Evolutionary conservation across 192 early-diverging fungal genomes (phyloP).

Genomic region (Backusella luteola): DNA sequence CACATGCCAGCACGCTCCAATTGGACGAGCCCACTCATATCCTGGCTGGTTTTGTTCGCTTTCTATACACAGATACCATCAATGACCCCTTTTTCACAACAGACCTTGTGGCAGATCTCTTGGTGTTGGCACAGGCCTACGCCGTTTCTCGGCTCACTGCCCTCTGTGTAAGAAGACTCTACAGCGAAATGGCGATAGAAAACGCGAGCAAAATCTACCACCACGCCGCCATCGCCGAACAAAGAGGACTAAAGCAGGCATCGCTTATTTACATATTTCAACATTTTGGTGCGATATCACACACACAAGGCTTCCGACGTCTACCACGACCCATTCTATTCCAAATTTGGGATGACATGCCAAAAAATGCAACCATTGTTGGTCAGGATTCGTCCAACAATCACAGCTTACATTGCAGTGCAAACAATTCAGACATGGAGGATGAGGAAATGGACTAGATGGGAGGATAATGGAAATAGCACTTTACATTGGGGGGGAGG

Average conservation of each 20-base stretch:
- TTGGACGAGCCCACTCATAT: conserved; percentile 54
- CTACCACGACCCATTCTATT: conserved; percentile 51
- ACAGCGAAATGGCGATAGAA: conserved; percentile 48
- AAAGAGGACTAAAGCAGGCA: conserved; percentile 49
- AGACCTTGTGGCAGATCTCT: conserved; percentile 48
- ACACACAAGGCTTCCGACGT: conserved; percentile 51
- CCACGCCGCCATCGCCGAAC: conserved; percentile 47
- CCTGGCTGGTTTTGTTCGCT: conserved; percentile 53
- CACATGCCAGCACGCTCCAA: conserved; percentile 33
- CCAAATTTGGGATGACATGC: conserved; percentile 61
- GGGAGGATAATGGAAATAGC: background rate
- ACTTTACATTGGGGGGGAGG: no score
- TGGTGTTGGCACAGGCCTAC: conserved; percentile 63
- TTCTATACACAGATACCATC: conserved; percentile 58
- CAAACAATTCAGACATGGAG: background rate
- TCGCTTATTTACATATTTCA: conserved; percentile 54
- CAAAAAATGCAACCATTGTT: conserved; percentile 34
- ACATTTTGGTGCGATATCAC: conserved; percentile 60
- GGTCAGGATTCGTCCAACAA: background rate
- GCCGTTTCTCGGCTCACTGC: conserved; percentile 49
- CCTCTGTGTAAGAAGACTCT: conserved; percentile 46
- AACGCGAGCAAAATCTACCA: conserved; percentile 57
- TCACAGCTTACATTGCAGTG: background rate
- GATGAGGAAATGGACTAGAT: background rate
- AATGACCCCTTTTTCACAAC: conserved; percentile 29